These are phyloP conservation scores for Sicyos edulis DNA, from an alignment of 306 rosid genomes.

Conservation along the genomic window DNA sequence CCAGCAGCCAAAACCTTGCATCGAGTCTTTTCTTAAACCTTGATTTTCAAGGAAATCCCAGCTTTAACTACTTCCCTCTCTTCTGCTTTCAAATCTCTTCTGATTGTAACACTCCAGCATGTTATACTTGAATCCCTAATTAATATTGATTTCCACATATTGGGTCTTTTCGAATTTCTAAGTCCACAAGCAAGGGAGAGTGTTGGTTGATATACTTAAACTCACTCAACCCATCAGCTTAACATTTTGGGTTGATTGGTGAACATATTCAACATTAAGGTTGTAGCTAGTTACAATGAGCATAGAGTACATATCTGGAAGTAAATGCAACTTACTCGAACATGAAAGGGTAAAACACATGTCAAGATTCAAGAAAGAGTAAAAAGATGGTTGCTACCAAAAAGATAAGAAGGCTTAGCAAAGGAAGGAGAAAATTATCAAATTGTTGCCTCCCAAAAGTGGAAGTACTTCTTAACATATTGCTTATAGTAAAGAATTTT, in stretches of 20 bases:
- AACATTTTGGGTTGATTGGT: too few species aligned
- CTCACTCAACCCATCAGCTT: too few species aligned
- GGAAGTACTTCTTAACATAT: neutral
- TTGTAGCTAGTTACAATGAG: neutral
- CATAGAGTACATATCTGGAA: neutral
- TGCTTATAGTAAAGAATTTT: neutral
- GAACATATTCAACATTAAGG: neutral
- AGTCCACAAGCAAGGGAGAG: too few species aligned
- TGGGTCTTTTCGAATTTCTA: too few species aligned
- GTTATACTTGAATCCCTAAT: neutral
- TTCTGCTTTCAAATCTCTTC: neutral
- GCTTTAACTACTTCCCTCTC: neutral
- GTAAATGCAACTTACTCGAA: neutral
- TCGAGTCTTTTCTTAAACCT: neutral
- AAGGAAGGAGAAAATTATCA: slow-evolving; percentile 1
- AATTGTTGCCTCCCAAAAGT: neutral
- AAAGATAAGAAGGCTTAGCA: neutral
- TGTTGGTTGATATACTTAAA: too few species aligned
- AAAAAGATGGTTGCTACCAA: neutral
- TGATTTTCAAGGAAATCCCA: neutral
- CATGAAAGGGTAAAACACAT: slow-evolving; percentile 1
- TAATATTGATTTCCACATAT: neutral
- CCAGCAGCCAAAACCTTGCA: neutral
- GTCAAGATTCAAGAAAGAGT: neutral
- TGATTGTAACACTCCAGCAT: slow-evolving; percentile 1